Evolutionary conservation across 2,329 filamentous ascomycete species (phyloP).

Genomic region (Xylariaceae sp.): DNA sequence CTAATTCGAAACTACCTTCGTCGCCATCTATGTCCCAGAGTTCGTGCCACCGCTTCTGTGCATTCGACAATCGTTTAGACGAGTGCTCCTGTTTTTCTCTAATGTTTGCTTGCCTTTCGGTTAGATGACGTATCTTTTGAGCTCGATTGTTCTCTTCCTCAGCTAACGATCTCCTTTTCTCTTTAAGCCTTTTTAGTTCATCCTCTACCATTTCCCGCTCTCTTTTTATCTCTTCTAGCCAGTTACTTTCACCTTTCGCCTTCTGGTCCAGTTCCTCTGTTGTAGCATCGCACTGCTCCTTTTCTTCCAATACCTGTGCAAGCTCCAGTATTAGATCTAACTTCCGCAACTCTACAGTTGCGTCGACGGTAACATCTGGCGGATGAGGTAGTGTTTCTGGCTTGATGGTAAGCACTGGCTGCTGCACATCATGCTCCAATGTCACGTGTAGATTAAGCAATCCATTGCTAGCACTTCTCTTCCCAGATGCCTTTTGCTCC

Average conservation of each 20-base stretch:
- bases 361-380: background rate
- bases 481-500: background rate
- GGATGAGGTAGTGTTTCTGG: background rate
- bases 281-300: background rate
- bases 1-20: background rate
- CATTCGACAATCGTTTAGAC: background rate
- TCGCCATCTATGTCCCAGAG: background rate
- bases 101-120: background rate
- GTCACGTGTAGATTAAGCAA: background rate
- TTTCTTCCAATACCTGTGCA: background rate
- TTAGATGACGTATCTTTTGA: background rate
- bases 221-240: background rate
- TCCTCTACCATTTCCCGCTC: background rate
- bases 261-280: background rate
- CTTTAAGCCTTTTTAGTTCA: background rate
- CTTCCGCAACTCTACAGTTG: background rate
- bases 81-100: background rate
- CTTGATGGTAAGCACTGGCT: background rate
- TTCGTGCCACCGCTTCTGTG: background rate
- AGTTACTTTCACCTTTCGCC: background rate
- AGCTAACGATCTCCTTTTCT: background rate
- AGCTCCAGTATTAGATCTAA: background rate
- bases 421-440: background rate
- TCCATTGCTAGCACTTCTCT: background rate
- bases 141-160: background rate